Conservation (phyloP, 2,329 filamentous ascomycete genomes). For the Aspergillus uvarum region DNA sequence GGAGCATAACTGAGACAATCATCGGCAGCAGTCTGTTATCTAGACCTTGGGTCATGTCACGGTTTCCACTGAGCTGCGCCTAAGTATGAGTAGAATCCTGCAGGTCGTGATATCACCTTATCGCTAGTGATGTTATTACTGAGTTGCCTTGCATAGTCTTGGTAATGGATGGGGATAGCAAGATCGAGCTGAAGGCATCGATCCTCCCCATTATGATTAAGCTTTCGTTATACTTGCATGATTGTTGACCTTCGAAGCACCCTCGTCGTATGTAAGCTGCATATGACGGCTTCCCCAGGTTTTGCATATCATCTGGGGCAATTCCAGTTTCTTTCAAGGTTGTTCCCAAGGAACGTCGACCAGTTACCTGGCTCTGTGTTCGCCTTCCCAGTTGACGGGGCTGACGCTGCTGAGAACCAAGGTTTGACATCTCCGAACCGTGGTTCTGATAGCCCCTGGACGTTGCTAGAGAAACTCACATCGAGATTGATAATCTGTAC, state of each 20-base stretch:
- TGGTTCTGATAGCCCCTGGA: constrained; percentile 4
- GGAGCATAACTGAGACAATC: neutral
- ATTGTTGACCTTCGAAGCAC: too few relatives aligned
- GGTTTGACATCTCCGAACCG: neutral
- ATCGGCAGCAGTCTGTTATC: neutral
- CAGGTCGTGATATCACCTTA: neutral
- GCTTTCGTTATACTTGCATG: too few relatives aligned
- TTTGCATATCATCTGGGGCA: too few relatives aligned
- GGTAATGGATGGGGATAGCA: neutral
- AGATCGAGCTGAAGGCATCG: too few relatives aligned
- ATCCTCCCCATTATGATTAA: too few relatives aligned
- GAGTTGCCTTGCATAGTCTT: neutral
- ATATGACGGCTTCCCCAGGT: too few relatives aligned
- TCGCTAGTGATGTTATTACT: neutral
- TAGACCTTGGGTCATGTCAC: neutral
- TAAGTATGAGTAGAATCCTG: neutral
- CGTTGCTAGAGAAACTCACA: constrained; percentile 12
- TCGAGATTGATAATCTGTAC: constrained; percentile 6
- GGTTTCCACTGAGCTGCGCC: neutral
- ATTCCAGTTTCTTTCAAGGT: neutral
- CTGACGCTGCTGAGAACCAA: neutral
- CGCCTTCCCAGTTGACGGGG: neutral
- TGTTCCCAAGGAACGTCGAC: neutral
- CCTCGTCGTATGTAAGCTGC: too few relatives aligned
- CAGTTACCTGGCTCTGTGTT: too few relatives aligned